Evolutionary conservation across 202 grass and related monocot species (phyloP).

Genomic region (Panicum hallii): DNA sequence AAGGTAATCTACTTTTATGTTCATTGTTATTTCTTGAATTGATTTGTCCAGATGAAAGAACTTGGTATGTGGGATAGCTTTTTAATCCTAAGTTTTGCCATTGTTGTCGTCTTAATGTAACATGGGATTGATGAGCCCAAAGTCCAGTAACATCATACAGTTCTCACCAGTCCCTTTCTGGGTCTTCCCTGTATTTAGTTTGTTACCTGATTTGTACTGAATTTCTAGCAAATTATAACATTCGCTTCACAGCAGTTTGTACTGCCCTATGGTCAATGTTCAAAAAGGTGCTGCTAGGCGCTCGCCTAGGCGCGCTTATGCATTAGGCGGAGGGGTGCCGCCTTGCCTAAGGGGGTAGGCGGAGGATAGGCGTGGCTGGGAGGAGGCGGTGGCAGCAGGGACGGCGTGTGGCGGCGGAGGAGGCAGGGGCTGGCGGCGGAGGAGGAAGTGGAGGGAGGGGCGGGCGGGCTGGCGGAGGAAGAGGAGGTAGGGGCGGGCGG

Average conservation of each 20-base stretch:
- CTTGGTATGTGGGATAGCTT: neutral
- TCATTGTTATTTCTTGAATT: conserved; percentile 25
- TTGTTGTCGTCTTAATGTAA: conserved; percentile 16
- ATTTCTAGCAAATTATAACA: conserved; percentile 8
- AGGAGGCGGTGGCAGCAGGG: too few relatives aligned
- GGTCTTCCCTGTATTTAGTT: conserved; percentile 11
- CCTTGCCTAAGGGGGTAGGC: too few relatives aligned
- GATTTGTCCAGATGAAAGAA: neutral
- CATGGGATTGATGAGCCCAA: neutral
- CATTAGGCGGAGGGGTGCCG: too few relatives aligned
- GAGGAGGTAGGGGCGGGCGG: too few relatives aligned
- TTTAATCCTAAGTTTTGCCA: neutral
- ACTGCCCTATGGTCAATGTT: neutral
- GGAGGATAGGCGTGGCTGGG: too few relatives aligned
- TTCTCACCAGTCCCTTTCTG: neutral
- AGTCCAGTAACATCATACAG: neutral
- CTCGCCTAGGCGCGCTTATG: too few relatives aligned
- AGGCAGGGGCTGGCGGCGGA: too few relatives aligned
- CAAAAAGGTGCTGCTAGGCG: too few relatives aligned
- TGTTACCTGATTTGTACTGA: conserved; percentile 1
- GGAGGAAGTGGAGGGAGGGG: too few relatives aligned
- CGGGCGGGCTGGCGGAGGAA: too few relatives aligned
- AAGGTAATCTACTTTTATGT: conserved; percentile 63
- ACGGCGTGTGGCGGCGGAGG: too few relatives aligned
- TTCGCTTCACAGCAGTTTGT: conserved; percentile 11